phyloP scores from a whole-genome alignment of 345 rosid species.

The Crucihimalaya himalaica region DNA sequence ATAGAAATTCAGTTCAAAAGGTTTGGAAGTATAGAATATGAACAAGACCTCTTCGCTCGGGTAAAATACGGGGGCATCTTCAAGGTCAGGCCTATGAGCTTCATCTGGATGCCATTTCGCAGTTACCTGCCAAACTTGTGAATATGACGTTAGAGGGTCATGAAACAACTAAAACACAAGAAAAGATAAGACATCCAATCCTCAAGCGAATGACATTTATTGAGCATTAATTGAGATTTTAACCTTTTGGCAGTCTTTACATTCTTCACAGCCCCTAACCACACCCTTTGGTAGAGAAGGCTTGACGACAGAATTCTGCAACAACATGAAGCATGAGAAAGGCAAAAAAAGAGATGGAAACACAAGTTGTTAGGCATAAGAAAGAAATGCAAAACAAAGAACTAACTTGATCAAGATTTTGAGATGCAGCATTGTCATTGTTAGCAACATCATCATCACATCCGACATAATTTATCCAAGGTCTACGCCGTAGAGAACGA shows the following conservation, averaged over 20 bases:
- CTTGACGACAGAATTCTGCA: conserved; percentile 55
- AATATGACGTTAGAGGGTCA: conserved; percentile 25
- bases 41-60: conserved; percentile 86
- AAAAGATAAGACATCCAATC: conserved; percentile 1
- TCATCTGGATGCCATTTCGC: conserved; percentile 87
- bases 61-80: conserved; percentile 87
- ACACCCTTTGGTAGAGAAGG: conserved; percentile 78
- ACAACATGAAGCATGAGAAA: conserved; percentile 28
- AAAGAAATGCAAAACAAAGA: conserved; percentile 7
- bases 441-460: conserved; percentile 41
- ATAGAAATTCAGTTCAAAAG: conserved; percentile 14
- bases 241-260: conserved; percentile 94
- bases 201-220: background rate
- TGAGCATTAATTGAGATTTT: conserved; percentile 17
- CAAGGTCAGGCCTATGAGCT: conserved; percentile 69
- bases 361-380: conserved; percentile 21
- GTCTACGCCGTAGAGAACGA: conserved; percentile 58
- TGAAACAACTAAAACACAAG: conserved; percentile 17
- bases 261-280: conserved; percentile 69
- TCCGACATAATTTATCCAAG: conserved; percentile 63
- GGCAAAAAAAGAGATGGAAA: background rate
- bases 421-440: conserved; percentile 54
- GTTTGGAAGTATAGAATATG: conserved; percentile 28
- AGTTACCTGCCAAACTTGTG: conserved; percentile 53
- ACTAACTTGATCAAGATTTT: conserved; percentile 60